Evolutionary conservation across 768 basidiomycete species (phyloP), one percentile per base, ranked within the genome.

Genomic region (Xanthoconium stramineum): DNA sequence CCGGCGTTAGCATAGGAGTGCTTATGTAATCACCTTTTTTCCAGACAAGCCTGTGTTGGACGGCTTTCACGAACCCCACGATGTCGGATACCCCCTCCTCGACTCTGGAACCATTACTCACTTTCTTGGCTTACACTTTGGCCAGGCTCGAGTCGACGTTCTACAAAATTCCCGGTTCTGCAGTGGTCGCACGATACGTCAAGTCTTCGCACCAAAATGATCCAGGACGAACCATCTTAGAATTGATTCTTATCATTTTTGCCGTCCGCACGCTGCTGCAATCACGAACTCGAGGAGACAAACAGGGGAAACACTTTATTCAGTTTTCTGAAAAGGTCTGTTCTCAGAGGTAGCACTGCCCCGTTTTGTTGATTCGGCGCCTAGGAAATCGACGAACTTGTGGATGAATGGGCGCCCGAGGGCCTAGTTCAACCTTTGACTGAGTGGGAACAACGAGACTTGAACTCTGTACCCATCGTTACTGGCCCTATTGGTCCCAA

Each of bases 191-290:
- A 59, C 89, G 95, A 63, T 97, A 97, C 70, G 90, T 98, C 75
- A 88, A 84, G 74, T 93, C 91, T 30, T 95, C 92, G 0, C 95
- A 99, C 72, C 90, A 91, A 72, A 90, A 99, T 69, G 97, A 99
- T 73, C 97, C 97, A 1, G 91, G 89, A 33, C 80, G 97, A 52
- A 94, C 93, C 0, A 63, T 98, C 10, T 82, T 99, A 49, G 97
- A 99, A 73, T 70, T 98, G 20, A 84, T 96, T 48, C 82, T 99
- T 36, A 69, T 94, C 52, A 76, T 91, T 44, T 97, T 98, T 65
- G 94, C 91, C 20, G 81, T 98, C 51, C 77, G 92, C 53, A 98
- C 96, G 0, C 76, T 98, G n/a, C 70, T 97, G 42, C 93, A 95
- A 74, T 88, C 88, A 10, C 78, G 96, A 35, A 98, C 95, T 0